These are phyloP conservation scores for Trametes versicolor DNA, from an alignment of 1,284 basidiomycete species.

Conservation along the genomic window DNA sequence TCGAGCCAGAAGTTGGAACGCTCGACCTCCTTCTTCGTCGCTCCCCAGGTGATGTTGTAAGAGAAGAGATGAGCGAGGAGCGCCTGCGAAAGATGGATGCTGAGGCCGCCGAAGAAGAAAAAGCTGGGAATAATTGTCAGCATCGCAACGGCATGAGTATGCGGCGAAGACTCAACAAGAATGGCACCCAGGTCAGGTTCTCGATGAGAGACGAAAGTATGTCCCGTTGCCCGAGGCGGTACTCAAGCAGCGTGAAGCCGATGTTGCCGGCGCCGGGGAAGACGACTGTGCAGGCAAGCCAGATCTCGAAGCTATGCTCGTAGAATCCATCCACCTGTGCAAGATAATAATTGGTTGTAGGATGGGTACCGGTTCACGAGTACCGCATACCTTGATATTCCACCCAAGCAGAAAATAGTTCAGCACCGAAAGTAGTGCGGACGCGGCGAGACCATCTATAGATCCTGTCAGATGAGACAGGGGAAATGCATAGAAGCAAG, in stretches of 20 bases:
- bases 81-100: slow-evolving; percentile 77
- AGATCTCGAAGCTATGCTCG: slow-evolving; percentile 79
- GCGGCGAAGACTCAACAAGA: slow-evolving; percentile 67
- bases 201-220: slow-evolving; percentile 64
- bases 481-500: slow-evolving; percentile 32
- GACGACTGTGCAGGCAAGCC: slow-evolving; percentile 81
- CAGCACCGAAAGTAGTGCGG: slow-evolving; percentile 68
- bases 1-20: slow-evolving; percentile 90
- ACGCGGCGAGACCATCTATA: slow-evolving; percentile 78
- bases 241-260: slow-evolving; percentile 77
- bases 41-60: slow-evolving; percentile 86
- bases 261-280: slow-evolving; percentile 82
- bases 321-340: slow-evolving; percentile 65
- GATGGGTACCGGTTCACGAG: neutral
- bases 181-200: slow-evolving; percentile 81
- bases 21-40: slow-evolving; percentile 84
- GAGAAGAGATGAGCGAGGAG: slow-evolving; percentile 84
- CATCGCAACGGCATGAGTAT: neutral
- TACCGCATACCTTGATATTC: slow-evolving; percentile 52
- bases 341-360: neutral
- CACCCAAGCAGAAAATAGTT: slow-evolving; percentile 82
- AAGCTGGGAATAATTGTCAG: slow-evolving; percentile 57
- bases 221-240: slow-evolving; percentile 75
- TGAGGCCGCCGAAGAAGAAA: slow-evolving; percentile 87
- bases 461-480: neutral